phyloP scores from a whole-genome alignment of 306 rosid species.

The Medicago truncatula region DNA sequence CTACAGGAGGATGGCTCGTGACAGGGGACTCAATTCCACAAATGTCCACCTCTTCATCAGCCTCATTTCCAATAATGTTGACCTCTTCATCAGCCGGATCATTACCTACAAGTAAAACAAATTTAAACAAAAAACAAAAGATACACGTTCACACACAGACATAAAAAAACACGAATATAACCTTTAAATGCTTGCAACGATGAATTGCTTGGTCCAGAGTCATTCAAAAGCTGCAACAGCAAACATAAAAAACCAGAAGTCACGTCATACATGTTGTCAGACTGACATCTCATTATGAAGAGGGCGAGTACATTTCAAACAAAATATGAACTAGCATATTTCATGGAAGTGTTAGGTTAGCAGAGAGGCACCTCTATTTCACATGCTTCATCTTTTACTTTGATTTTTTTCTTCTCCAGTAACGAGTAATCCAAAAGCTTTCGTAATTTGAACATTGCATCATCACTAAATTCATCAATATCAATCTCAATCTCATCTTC shows the following conservation, averaged over 20 bases:
- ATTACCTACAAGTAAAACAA: slow-evolving; percentile 54
- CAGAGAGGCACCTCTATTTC: slow-evolving; percentile 69
- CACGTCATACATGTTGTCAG: slow-evolving; percentile 15
- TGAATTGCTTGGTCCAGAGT: slow-evolving; percentile 73
- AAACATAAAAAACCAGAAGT: slow-evolving; percentile 29
- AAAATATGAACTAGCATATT: slow-evolving; percentile 31
- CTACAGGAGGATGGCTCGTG: slow-evolving; percentile 62
- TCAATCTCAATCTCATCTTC: slow-evolving; percentile 83
- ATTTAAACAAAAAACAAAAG: slow-evolving; percentile 15
- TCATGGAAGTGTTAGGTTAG: slow-evolving; percentile 18
- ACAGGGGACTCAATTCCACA: slow-evolving; percentile 69
- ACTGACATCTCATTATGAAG: slow-evolving; percentile 17
- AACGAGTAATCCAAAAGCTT: slow-evolving; percentile 65
- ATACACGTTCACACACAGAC: neutral
- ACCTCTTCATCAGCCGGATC: slow-evolving; percentile 67
- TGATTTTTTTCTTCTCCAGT: slow-evolving; percentile 53
- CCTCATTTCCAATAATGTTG: slow-evolving; percentile 61
- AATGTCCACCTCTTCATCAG: slow-evolving; percentile 69
- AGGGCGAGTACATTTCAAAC: slow-evolving; percentile 14
- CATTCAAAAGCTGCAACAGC: slow-evolving; percentile 53
- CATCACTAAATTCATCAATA: slow-evolving; percentile 70
- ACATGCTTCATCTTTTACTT: slow-evolving; percentile 60
- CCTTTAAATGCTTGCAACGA: slow-evolving; percentile 78
- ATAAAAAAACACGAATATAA: slow-evolving; percentile 42
- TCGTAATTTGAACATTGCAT: slow-evolving; percentile 59